Conservation (phyloP, 2,329 filamentous ascomycete genomes). For the Cladophialophora exuberans region DNA sequence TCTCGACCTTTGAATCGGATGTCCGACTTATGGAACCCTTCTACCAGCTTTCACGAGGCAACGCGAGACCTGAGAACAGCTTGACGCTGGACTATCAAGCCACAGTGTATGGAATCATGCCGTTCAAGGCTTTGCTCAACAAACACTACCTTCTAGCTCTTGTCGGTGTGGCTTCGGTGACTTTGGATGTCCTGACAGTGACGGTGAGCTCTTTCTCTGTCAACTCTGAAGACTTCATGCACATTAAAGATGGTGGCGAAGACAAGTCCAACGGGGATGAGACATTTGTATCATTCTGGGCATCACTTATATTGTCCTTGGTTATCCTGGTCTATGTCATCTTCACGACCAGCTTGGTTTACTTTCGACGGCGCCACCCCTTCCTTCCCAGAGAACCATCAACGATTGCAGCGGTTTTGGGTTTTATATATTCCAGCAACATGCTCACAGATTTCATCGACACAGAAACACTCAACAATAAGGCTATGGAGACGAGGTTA, state of each 20-base stretch:
- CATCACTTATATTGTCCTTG: conserved; percentile 64
- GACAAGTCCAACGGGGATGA: conserved; percentile 43
- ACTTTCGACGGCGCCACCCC: conserved; percentile 64
- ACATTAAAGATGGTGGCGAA: conserved; percentile 20
- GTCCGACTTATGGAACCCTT: conserved; percentile 54
- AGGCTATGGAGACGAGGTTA: conserved; percentile 65
- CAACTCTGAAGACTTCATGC: conserved; percentile 45
- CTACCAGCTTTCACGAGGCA: conserved; percentile 49
- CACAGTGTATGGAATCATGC: conserved; percentile 50
- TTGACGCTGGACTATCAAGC: conserved; percentile 55
- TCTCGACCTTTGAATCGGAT: conserved; percentile 52
- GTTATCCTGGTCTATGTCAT: conserved; percentile 69
- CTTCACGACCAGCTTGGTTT: conserved; percentile 62
- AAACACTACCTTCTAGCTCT: conserved; percentile 50
- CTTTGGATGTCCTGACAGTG: conserved; percentile 52
- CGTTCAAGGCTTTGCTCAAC: conserved; percentile 48
- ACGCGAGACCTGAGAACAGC: conserved; percentile 48
- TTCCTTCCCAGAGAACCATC: conserved; percentile 79
- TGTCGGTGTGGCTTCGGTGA: conserved; percentile 49
- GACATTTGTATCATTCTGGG: conserved; percentile 64
- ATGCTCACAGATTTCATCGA: conserved; percentile 78
- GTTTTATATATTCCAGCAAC: conserved; percentile 78
- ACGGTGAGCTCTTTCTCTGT: conserved; percentile 52
- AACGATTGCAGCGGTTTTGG: conserved; percentile 75
- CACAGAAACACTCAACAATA: conserved; percentile 65